Percentiles rank a stretch among this genome's conserved stretches.
phyloP scores from a whole-genome alignment of 2,329 filamentous ascomycete species.

The Cladophialophora psammophila region DNA sequence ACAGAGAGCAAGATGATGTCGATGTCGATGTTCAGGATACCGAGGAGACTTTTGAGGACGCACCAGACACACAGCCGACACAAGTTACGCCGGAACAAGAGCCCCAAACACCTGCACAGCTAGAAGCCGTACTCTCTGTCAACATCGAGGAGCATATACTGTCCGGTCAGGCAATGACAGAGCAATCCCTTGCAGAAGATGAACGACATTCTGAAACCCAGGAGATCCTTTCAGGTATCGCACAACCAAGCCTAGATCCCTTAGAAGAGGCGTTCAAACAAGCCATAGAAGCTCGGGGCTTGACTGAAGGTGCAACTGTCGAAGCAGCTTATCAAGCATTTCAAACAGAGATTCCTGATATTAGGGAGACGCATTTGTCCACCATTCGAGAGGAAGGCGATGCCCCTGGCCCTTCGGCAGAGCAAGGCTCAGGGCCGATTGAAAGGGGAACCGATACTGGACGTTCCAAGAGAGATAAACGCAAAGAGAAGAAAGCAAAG shows the following conservation, averaged over 20 bases:
- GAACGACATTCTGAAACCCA: background rate
- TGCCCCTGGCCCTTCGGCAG: background rate
- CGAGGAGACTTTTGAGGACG: background rate
- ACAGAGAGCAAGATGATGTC: background rate
- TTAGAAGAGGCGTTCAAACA: conserved; percentile 38
- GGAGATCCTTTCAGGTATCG: too few species aligned
- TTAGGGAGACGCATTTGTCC: conserved; percentile 16
- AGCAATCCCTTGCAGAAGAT: background rate
- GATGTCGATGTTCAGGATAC: background rate
- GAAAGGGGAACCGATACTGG: conserved; percentile 7
- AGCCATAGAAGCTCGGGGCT: conserved; percentile 34
- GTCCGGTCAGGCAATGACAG: background rate
- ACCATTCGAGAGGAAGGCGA: conserved; percentile 33
- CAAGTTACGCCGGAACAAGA: background rate
- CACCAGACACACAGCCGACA: background rate
- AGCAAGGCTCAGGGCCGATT: background rate
- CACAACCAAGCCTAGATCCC: conserved; percentile 13
- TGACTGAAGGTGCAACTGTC: conserved; percentile 29
- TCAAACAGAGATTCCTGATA: conserved; percentile 29
- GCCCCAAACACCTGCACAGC: background rate
- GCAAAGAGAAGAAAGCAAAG: conserved; percentile 34
- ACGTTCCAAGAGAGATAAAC: conserved; percentile 36
- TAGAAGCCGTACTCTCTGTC: background rate
- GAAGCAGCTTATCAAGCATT: conserved; percentile 35
- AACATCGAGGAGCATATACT: background rate